A percentile compares a stretch with the other conserved stretches of the same genome.
Evolutionary conservation across 2,329 filamentous ascomycete species (phyloP).

Genomic region (Diaporthe nobilis): DNA sequence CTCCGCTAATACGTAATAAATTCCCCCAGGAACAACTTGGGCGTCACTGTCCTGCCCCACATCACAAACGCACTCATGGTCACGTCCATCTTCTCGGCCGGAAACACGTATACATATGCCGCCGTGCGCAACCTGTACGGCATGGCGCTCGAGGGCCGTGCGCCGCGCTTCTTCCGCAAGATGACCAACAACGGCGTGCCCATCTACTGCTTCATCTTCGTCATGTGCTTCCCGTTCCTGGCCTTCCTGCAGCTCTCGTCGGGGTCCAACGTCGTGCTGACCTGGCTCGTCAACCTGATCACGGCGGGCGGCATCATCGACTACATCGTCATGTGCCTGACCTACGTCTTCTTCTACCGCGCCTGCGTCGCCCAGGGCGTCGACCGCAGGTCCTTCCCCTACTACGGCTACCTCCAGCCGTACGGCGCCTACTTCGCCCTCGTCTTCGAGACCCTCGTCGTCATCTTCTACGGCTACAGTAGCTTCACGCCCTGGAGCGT

Average conservation of each 20-base stretch:
- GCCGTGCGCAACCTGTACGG: constrained; percentile 42
- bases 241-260: constrained; percentile 40
- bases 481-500: constrained; percentile 50
- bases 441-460: constrained; percentile 58
- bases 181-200: constrained; percentile 74
- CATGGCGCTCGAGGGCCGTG: constrained; percentile 41
- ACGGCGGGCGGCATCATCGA: constrained; percentile 73
- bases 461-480: constrained; percentile 69
- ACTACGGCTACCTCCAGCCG: constrained; percentile 71
- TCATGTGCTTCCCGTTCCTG: constrained; percentile 67
- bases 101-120: constrained; percentile 42
- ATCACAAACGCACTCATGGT: constrained; percentile 68
- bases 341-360: constrained; percentile 42
- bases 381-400: constrained; percentile 66
- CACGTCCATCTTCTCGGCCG: constrained; percentile 42
- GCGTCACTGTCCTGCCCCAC: constrained; percentile 67
- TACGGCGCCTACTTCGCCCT: constrained; percentile 66
- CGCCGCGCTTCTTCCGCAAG: constrained; percentile 63
- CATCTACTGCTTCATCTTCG: constrained; percentile 68
- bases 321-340: constrained; percentile 64
- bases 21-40: constrained; percentile 61
- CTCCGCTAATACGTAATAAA: constrained; percentile 31
- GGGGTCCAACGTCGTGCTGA: constrained; percentile 45
- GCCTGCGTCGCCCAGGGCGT: constrained; percentile 40
- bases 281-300: constrained; percentile 69